Base-by-base conservation (phyloP, 1,284 basidiomycete genomes). In the Ceratobasidium sp. region DNA sequence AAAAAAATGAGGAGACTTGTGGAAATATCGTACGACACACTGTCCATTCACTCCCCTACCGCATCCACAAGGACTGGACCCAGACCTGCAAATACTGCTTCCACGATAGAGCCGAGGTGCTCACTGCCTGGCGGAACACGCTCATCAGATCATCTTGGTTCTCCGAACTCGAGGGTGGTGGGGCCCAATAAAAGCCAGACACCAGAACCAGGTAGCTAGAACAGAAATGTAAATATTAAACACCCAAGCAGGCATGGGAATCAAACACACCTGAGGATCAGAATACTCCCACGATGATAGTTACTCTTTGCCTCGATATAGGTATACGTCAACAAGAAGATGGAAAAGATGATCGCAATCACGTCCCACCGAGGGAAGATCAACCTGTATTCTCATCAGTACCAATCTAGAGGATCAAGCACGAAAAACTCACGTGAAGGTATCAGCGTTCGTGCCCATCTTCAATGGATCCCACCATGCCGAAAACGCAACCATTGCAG, bases 351-450 rank as follows among this genome's bases (percentile, higher is more conserved):
- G 84, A 99, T 95, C 41, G 93, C 94, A 80, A 99, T 93, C 65
- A 98, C 96, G 84, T 99, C 98, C 97, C 98, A 99, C 81, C 96
- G 91, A 0, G 98, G 98, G 90, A 99, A 99, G 80, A 99, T 97
- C 77, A 99, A 89, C 27, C 96, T 98, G 82, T 52, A 78, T 41
- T 78, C 54, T n/a, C 41, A 14, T 66, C 64, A 41, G 35, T 33
- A 30, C 50, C 23, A 38, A 64, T 23, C 41, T 38, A 4, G 7
- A 27, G 6, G 16, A 38, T 30, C 38, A 27, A 50, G 6, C 7
- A 76, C 27, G 35, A 20, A n/a, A 18, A 18, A 85, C 88, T 81
- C 80, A 97, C 95, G 95, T 96, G 87, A 98, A 98, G 0, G 95
- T 95, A 81, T 93, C 90, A 30, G 94, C 90, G 71, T 92, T 89